Conservation (phyloP, 2,329 filamentous ascomycete genomes). For the Thielaviopsis populi region DNA sequence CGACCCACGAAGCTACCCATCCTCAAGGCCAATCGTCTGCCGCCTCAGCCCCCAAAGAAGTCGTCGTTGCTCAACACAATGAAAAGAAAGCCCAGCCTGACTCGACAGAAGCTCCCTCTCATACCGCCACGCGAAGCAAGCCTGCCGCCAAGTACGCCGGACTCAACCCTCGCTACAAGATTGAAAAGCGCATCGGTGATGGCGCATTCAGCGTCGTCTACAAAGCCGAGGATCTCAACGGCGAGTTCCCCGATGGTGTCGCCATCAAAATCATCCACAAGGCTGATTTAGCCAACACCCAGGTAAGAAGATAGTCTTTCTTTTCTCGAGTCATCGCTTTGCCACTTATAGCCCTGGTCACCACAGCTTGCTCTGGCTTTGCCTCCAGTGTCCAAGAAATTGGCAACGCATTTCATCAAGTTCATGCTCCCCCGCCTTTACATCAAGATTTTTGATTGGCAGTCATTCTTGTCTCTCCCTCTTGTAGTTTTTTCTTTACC, state of each 20-base stretch:
- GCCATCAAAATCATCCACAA: constrained; percentile 98
- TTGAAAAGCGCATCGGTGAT: constrained; percentile 57
- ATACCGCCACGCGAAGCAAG: not conserved
- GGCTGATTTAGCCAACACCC: constrained; percentile 96
- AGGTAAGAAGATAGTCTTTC: constrained; percentile 52
- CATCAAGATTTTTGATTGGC: not conserved
- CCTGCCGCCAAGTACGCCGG: constrained; percentile 23
- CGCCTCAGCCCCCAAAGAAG: constrained; percentile 6
- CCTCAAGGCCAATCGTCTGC: not conserved
- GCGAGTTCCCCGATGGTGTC: constrained; percentile 54
- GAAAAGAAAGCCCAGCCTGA: constrained; percentile 3
- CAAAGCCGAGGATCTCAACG: constrained; percentile 60
- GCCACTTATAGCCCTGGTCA: not conserved
- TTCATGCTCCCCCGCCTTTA: not conserved
- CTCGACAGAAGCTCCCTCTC: not conserved
- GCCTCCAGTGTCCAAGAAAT: not conserved
- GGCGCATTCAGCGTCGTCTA: constrained; percentile 99
- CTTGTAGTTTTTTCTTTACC: not conserved
- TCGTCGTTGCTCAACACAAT: constrained; percentile 10
- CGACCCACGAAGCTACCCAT: not conserved
- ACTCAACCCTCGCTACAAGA: constrained; percentile 58
- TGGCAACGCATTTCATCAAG: not conserved
- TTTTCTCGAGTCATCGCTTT: constrained; percentile 19
- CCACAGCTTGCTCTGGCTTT: not conserved
- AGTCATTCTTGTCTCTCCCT: not conserved